These are phyloP conservation scores for Collybia mongolica DNA, from an alignment of 768 basidiomycete species.

Conservation along the genomic window DNA sequence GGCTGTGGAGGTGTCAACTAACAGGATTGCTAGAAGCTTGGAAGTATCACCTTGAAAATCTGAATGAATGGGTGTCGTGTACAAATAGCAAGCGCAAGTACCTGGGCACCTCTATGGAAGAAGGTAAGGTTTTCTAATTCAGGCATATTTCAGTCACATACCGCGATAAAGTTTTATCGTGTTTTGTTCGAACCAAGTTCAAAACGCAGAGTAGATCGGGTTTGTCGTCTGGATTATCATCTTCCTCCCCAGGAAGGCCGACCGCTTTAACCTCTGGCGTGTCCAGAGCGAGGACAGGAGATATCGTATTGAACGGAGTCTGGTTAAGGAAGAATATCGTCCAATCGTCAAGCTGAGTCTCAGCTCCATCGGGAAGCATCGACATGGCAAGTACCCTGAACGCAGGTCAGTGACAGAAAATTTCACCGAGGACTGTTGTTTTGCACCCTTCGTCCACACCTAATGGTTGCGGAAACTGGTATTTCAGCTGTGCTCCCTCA, in stretches of 20 bases:
- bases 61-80: constrained; percentile 93
- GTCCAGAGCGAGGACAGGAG: constrained; percentile 76
- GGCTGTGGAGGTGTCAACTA: constrained; percentile 52
- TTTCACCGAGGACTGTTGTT: constrained; percentile 1
- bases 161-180: constrained; percentile 82
- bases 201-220: constrained; percentile 80
- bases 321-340: constrained; percentile 99
- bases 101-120: constrained; percentile 75
- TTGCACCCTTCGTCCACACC: constrained; percentile 93
- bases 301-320: constrained; percentile 83
- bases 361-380: constrained; percentile 98
- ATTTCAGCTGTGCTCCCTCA: constrained; percentile 88
- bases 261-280: constrained; percentile 41
- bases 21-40: background rate
- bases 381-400: constrained; percentile 87
- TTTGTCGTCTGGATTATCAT: constrained; percentile 24
- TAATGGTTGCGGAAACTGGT: constrained; percentile 93
- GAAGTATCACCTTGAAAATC: constrained; percentile 77
- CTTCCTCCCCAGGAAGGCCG: constrained; percentile 33
- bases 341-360: constrained; percentile 94
- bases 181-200: constrained; percentile 89
- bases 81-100: constrained; percentile 93
- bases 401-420: constrained; percentile 13
- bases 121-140: constrained; percentile 1
- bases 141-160: constrained; percentile 27